Conservation (phyloP, 805 yeast genomes). For the Kodamaea restingae region DNA sequence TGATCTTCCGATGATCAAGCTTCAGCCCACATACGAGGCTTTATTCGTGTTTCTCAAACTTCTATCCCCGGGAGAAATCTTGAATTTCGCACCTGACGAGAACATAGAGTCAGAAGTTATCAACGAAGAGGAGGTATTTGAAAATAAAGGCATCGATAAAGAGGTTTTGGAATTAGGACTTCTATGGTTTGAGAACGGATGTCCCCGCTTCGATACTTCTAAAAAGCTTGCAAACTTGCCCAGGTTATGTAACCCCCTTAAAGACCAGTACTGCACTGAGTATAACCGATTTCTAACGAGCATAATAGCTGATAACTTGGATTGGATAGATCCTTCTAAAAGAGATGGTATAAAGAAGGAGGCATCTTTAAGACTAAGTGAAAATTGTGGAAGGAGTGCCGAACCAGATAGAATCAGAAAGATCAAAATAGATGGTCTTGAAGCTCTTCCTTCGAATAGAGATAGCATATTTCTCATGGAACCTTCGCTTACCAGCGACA, state of each 20-base stretch:
- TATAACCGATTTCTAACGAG: conserved; percentile 47
- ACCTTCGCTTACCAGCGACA: conserved; percentile 84
- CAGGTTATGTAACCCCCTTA: conserved; percentile 22
- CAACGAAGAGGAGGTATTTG: conserved; percentile 21
- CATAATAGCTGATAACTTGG: conserved; percentile 45
- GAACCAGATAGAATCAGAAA: conserved; percentile 65
- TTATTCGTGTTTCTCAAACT: conserved; percentile 44
- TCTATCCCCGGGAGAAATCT: conserved; percentile 45
- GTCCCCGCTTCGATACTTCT: conserved; percentile 28
- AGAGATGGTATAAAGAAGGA: conserved; percentile 44
- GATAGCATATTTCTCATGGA: conserved; percentile 49
- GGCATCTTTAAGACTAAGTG: conserved; percentile 67
- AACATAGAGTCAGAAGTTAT: not conserved
- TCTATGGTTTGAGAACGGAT: conserved; percentile 42
- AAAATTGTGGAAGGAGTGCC: conserved; percentile 81
- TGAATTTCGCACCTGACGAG: conserved; percentile 39
- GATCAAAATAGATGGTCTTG: conserved; percentile 44
- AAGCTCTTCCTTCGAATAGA: conserved; percentile 7
- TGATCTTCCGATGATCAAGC: conserved; percentile 54
- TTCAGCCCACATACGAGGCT: conserved; percentile 45
- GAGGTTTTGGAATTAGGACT: conserved; percentile 24
- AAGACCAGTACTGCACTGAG: conserved; percentile 27
- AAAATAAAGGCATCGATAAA: conserved; percentile 28
- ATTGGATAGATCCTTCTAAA: conserved; percentile 40
- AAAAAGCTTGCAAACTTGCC: conserved; percentile 25